Percentiles rank a stretch among this genome's conserved stretches.
phyloP scores from a whole-genome alignment of 169 alveolate species.

The Plasmodium gaboni region DNA sequence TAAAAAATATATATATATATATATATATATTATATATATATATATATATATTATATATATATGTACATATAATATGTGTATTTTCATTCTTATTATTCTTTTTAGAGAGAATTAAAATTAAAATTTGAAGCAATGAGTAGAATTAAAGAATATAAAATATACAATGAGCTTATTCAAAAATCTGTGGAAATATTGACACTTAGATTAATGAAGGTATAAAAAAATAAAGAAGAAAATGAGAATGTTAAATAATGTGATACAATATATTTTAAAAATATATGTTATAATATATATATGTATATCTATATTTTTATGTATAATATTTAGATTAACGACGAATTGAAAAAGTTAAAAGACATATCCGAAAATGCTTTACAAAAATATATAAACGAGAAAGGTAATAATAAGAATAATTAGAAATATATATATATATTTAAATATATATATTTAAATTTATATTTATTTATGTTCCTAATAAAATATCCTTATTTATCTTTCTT shows the following conservation, averaged over 20 bases:
- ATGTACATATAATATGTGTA: background rate
- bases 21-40: constrained; percentile 4
- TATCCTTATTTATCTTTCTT: background rate
- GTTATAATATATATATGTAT: background rate
- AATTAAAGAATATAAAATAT: constrained; percentile 37
- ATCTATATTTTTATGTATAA: background rate
- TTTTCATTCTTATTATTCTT: background rate
- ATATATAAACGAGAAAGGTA: constrained; percentile 60
- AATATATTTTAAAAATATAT: too few species aligned
- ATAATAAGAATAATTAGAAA: background rate
- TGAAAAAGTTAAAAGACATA: constrained; percentile 24
- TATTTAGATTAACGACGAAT: constrained; percentile 46
- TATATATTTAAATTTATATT: background rate
- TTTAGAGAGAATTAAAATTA: constrained; percentile 38
- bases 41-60: background rate
- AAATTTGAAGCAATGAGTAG: constrained; percentile 69
- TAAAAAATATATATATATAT: background rate
- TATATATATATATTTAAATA: background rate
- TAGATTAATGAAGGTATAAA: constrained; percentile 40
- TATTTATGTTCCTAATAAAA: background rate
- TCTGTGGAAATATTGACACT: constrained; percentile 43
- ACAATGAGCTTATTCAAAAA: constrained; percentile 36
- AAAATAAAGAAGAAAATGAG: too few species aligned
- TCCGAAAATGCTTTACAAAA: constrained; percentile 60
- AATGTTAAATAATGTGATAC: too few species aligned